Evolutionary conservation across 306 rosid species (phyloP), one percentile per base, ranked within the genome.

Genomic region (Cucurbita ficifolia): DNA sequence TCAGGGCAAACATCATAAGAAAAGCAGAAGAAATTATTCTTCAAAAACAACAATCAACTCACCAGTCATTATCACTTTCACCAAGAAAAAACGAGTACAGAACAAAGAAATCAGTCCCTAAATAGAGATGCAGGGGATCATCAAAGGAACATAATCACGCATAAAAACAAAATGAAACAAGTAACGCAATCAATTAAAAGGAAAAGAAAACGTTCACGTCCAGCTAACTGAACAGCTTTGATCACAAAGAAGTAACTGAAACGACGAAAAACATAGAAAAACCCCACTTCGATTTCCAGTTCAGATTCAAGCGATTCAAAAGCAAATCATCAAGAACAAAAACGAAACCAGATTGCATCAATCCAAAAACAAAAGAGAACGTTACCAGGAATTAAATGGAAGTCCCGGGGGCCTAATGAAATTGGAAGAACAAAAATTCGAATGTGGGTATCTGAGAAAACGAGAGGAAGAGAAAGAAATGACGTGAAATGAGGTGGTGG

Each of bases 201-300:
- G 17, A 5, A 53, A 36, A 1, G 13, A 46, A 24, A 68, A 45
- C 73, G 56, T 68, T 46, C 42, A 68, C 73, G 56, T 21, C 36
- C 42, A 68, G 73, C 42, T 21, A 68, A 48, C 42, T 46, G 21
- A 46, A 24, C 33, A 4, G 33, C 50, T 48, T 46, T 21, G 42
- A 68, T 68, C 36, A 40, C 73, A 68, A 46, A 46, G 18, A 68
- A 68, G 73, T 68, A 68, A 46, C 73, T 46, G 73, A 45, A 68
- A 65, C 7, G 18, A 61, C 22, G 6, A 22, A 68, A 14, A 68
- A 3, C 14, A 70, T 14, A 70, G 2, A 70, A 13, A 49, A 68
- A 14, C 43, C 16, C 57, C 24, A 33, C 22, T 69, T 22, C 11
- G 10, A 65, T 10, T 43, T 1, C 18, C 18, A 19, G 42, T 21